Evolutionary conservation across 108 stramenopile genomes (phyloP).

Genomic region (Cyclotella kingstonii): DNA sequence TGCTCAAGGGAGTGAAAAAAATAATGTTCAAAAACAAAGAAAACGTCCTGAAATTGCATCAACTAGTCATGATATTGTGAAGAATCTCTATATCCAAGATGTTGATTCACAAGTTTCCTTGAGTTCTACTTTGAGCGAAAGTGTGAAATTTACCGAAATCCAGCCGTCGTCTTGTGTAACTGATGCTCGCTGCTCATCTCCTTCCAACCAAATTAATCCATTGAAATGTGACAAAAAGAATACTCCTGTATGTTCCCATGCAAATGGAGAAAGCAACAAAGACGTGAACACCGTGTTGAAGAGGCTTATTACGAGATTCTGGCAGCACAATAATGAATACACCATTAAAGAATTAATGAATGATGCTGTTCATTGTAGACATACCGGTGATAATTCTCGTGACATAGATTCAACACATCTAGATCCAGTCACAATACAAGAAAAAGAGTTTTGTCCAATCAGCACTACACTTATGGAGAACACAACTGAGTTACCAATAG

Average conservation of each 20-base stretch:
- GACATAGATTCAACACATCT: background rate
- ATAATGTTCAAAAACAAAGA: background rate
- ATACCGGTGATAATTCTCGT: background rate
- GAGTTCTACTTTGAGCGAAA: slow-evolving; percentile 7
- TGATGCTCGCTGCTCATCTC: no score
- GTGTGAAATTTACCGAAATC: background rate
- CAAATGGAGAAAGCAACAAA: no score
- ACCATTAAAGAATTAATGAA: background rate
- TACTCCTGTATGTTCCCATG: no score
- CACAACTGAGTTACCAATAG: no score
- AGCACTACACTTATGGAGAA: no score
- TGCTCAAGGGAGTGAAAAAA: background rate
- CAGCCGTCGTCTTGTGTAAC: background rate
- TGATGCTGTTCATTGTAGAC: background rate
- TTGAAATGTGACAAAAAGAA: no score
- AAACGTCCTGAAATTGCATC: background rate
- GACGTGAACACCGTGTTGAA: background rate
- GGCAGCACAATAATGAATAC: slow-evolving; percentile 1
- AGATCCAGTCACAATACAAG: no score
- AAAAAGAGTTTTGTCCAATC: no score
- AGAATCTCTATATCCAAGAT: background rate
- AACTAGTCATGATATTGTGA: background rate
- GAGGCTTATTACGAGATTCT: slow-evolving; percentile 4
- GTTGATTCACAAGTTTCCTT: background rate
- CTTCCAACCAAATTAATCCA: no score